A percentile compares a stretch with the other conserved stretches of the same genome.
Conservation (phyloP, 331 rosid species). For the Quercus phellos region DNA sequence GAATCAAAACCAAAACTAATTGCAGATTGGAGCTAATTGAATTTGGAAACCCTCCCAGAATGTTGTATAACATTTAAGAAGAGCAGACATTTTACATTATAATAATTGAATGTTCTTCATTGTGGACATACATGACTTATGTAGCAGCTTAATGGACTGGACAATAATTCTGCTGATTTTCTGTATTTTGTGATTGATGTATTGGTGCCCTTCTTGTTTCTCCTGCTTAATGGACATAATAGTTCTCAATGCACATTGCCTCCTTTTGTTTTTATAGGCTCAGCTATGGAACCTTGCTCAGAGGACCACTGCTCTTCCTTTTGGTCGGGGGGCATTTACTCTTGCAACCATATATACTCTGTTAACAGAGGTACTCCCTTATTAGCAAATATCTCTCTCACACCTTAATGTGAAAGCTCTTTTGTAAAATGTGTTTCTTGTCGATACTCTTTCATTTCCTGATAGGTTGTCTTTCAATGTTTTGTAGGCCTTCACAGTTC, state of each 20-base stretch:
- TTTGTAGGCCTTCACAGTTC: conserved; percentile 79
- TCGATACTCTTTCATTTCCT: conserved; percentile 4
- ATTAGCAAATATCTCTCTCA: not conserved
- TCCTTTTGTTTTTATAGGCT: conserved; percentile 46
- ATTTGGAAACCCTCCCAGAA: not conserved
- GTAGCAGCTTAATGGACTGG: not conserved
- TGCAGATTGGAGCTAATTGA: not conserved
- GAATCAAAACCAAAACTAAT: not conserved
- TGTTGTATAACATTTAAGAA: not conserved
- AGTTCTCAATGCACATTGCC: not conserved
- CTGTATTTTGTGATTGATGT: not conserved
- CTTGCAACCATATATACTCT: conserved; percentile 94
- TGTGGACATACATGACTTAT: not conserved
- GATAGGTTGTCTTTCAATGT: conserved; percentile 15
- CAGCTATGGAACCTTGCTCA: conserved; percentile 96
- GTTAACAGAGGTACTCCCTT: conserved; percentile 71
- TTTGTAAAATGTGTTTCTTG: conserved; percentile 7
- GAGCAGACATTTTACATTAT: not conserved
- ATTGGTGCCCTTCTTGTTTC: not conserved
- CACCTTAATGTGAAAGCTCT: conserved; percentile 1
- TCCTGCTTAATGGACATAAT: not conserved
- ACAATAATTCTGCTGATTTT: not conserved
- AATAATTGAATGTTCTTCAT: not conserved
- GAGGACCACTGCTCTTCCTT: conserved; percentile 90
- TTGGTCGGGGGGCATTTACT: conserved; percentile 98